phyloP scores from a whole-genome alignment of 2,329 filamentous ascomycete genomes.

The Fusarium brevicatenulatum region DNA sequence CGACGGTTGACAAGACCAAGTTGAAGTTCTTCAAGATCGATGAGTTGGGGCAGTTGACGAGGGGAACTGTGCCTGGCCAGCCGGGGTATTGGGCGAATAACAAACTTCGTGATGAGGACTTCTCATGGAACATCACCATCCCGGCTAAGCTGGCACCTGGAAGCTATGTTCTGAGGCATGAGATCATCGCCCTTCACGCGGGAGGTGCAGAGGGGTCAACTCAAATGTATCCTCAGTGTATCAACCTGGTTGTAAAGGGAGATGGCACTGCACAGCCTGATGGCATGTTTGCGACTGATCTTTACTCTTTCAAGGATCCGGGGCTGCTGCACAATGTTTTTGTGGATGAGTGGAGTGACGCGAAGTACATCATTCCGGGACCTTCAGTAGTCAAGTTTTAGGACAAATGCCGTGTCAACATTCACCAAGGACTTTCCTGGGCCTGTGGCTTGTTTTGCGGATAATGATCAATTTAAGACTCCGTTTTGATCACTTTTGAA shows the following conservation, averaged over 20 bases:
- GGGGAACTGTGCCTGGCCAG: accelerated
- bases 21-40: not conserved
- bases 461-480: no score
- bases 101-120: not conserved
- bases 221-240: not conserved
- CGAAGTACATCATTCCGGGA: not conserved
- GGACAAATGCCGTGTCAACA: accelerated
- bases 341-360: not conserved
- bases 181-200: accelerated
- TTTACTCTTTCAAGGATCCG: not conserved
- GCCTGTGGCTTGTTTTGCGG: no score
- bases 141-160: not conserved
- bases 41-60: not conserved
- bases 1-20: not conserved
- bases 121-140: not conserved
- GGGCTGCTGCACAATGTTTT: not conserved
- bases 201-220: not conserved
- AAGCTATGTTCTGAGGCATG: not conserved
- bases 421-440: no score
- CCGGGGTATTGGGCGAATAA: accelerated
- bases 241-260: not conserved
- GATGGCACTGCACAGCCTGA: not conserved
- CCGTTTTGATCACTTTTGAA: not conserved
- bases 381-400: not conserved
- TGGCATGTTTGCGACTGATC: not conserved